Percentiles rank a stretch among this genome's conserved stretches.
Conservation (phyloP, 73 alveolate species). For the Paramecium bursaria region DNA sequence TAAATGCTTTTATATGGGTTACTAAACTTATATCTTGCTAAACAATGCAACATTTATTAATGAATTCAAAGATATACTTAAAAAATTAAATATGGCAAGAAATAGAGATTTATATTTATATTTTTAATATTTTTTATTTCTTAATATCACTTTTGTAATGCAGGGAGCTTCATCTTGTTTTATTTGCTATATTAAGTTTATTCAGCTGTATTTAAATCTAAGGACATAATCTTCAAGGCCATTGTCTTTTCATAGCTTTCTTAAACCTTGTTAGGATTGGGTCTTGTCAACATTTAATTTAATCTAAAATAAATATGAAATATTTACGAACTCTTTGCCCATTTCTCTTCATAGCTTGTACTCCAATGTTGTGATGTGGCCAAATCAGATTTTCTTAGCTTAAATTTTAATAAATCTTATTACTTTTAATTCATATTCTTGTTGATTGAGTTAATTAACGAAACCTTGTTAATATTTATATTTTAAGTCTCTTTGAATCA, state of each 20-base stretch:
- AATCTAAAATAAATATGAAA: neutral
- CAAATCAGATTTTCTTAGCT: conserved; percentile 70
- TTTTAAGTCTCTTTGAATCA: conserved; percentile 47
- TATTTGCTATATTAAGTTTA: conserved; percentile 60
- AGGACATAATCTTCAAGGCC: conserved; percentile 71
- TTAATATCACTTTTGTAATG: neutral
- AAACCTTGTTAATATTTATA: conserved; percentile 57
- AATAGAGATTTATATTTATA: too few species aligned
- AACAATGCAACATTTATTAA: too few species aligned
- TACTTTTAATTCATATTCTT: conserved; percentile 65
- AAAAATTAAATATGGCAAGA: too few species aligned
- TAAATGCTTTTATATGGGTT: conserved; percentile 54
- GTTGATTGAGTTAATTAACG: conserved; percentile 49
- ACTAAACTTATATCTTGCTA: too few species aligned
- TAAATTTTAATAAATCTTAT: neutral
- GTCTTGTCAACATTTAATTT: conserved; percentile 56
- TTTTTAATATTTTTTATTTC: too few species aligned
- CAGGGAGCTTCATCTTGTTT: conserved; percentile 14
- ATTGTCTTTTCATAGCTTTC: conserved; percentile 63
- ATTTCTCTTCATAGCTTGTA: conserved; percentile 64
- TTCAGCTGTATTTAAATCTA: conserved; percentile 69
- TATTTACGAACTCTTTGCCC: conserved; percentile 67
- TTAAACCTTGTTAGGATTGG: conserved; percentile 56
- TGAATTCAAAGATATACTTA: too few species aligned
- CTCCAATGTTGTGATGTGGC: conserved; percentile 72